Conservation (phyloP, 306 rosid genomes). For the Castanea mollissima region DNA sequence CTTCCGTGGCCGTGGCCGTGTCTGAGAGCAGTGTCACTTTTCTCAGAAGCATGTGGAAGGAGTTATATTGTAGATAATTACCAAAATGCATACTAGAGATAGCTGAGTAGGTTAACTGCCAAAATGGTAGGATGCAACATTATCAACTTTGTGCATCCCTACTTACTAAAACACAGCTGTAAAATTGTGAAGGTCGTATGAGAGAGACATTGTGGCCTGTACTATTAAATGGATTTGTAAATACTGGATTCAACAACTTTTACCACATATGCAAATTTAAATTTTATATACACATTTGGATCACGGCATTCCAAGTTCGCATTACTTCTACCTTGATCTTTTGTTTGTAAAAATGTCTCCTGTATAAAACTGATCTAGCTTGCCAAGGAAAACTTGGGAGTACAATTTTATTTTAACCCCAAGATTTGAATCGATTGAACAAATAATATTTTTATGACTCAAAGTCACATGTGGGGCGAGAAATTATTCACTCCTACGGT, state of each 20-base stretch:
- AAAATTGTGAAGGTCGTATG: slow-evolving; percentile 19
- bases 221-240: slow-evolving; percentile 20
- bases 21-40: slow-evolving; percentile 28
- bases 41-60: slow-evolving; percentile 11
- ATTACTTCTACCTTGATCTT: too few species aligned
- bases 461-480: too few species aligned
- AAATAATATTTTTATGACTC: too few species aligned
- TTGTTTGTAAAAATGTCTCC: too few species aligned
- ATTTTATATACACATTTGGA: background rate
- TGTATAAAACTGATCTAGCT: too few species aligned
- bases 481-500: too few species aligned
- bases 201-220: slow-evolving; percentile 20
- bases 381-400: too few species aligned
- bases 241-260: slow-evolving; percentile 24
- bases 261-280: slow-evolving; percentile 6
- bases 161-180: slow-evolving; percentile 23
- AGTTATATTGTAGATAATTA: slow-evolving; percentile 45
- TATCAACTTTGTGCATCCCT: slow-evolving; percentile 5
- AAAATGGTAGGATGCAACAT: slow-evolving; percentile 16
- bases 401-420: too few species aligned
- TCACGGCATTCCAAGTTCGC: too few species aligned
- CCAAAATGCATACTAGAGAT: slow-evolving; percentile 22
- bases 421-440: too few species aligned
- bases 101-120: slow-evolving; percentile 28
- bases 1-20: slow-evolving; percentile 30